These are phyloP conservation scores for Aureobasidium sp. DNA, from an alignment of 2,329 filamentous ascomycete genomes.

Conservation along the genomic window DNA sequence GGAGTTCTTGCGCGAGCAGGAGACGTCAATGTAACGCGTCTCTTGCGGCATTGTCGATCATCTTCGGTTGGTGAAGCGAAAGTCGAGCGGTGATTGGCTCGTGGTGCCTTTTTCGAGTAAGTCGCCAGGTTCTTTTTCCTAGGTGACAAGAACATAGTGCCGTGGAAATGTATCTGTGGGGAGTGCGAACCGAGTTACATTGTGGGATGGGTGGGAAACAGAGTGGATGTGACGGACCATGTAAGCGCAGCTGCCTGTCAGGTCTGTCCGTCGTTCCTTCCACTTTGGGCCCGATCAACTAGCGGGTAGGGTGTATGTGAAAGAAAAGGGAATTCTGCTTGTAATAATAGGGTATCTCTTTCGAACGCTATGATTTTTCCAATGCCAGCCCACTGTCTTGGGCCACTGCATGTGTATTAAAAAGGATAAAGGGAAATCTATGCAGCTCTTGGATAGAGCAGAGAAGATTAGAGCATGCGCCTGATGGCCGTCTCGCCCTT, in stretches of 20 bases:
- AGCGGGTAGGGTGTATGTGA: not conserved
- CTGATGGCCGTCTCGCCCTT: constrained; percentile 79
- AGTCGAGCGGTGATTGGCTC: not conserved
- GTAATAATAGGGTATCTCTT: constrained; percentile 10
- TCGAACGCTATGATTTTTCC: constrained; percentile 10
- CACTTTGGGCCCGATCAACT: not conserved
- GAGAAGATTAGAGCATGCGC: constrained; percentile 54
- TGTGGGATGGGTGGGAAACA: not conserved
- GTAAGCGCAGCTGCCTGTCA: not conserved
- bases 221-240: not conserved
- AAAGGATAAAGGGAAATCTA: not conserved
- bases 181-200: not conserved
- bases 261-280: not conserved
- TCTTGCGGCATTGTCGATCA: not conserved
- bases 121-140: not conserved
- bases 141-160: not conserved
- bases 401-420: constrained; percentile 2
- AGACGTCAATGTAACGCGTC: constrained; percentile 5
- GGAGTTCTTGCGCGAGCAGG: not conserved
- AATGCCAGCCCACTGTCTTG: not conserved
- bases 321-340: not conserved
- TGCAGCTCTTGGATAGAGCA: not conserved
- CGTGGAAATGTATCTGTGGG: not conserved
- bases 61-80: not conserved
- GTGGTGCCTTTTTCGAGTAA: not conserved